Conservation (phyloP, 2,329 filamentous ascomycete species). For the Gaeumannomyces tritici region DNA sequence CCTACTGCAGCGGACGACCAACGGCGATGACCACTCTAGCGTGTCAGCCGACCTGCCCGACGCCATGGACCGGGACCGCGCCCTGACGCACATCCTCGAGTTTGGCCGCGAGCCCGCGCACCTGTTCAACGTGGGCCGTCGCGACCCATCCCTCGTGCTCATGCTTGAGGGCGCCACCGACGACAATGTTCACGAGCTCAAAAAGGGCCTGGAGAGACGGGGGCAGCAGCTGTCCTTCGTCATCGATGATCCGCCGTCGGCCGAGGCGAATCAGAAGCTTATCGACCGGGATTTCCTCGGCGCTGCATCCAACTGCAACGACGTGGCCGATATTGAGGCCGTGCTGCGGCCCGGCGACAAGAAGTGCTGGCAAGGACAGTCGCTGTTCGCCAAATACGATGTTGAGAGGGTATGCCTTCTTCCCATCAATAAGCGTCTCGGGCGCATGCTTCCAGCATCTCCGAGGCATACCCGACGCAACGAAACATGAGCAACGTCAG, state of each 20-base stretch:
- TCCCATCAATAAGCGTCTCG: no score
- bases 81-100: conserved; percentile 46
- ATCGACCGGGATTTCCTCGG: conserved; percentile 28
- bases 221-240: conserved; percentile 36
- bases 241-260: conserved; percentile 34
- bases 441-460: not conserved
- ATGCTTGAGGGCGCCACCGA: conserved; percentile 46
- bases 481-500: not conserved
- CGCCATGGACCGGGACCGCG: conserved; percentile 32
- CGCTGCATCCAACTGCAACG: conserved; percentile 28
- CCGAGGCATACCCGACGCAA: not conserved
- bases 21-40: conserved; percentile 33
- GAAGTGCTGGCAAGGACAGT: conserved; percentile 33
- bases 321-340: conserved; percentile 28
- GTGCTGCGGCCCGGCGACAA: conserved; percentile 21
- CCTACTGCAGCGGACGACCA: conserved; percentile 44
- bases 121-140: conserved; percentile 36
- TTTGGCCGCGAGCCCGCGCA: conserved; percentile 44
- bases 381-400: conserved; percentile 33
- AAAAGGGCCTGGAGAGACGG: conserved; percentile 27
- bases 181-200: conserved; percentile 29
- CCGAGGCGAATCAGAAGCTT: conserved; percentile 30
- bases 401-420: conserved; percentile 27
- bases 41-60: conserved; percentile 35
- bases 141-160: conserved; percentile 39